Conservation (phyloP, 257 asterid genomes). For the Petunia secreta region DNA sequence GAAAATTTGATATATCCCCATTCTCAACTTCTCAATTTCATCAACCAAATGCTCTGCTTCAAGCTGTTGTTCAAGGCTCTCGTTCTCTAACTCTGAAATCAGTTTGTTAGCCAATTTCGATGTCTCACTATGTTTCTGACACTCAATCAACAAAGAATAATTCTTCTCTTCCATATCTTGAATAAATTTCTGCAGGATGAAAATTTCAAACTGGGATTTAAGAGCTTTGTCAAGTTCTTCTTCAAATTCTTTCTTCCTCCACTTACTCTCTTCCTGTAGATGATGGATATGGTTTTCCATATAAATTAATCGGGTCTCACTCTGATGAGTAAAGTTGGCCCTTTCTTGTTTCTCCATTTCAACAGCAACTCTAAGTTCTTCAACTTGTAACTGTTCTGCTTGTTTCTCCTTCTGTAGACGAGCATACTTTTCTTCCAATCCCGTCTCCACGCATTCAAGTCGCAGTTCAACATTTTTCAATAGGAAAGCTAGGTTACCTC, state of each 20-base stretch:
- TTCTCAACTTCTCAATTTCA: slow-evolving; percentile 67
- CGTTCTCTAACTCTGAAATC: slow-evolving; percentile 84
- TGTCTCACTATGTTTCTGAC: slow-evolving; percentile 87
- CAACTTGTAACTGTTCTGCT: slow-evolving; percentile 59
- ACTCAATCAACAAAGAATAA: slow-evolving; percentile 62
- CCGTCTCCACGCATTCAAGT: slow-evolving; percentile 59
- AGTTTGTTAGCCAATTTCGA: slow-evolving; percentile 77
- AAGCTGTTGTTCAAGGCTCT: slow-evolving; percentile 87
- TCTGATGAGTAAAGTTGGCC: slow-evolving; percentile 44
- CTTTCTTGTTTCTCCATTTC: slow-evolving; percentile 72
- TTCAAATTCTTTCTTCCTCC: slow-evolving; percentile 71
- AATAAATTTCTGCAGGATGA: slow-evolving; percentile 76
- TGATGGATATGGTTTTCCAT: slow-evolving; percentile 66
- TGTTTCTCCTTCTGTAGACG: slow-evolving; percentile 73
- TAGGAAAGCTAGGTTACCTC: slow-evolving; percentile 52
- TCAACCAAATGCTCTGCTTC: slow-evolving; percentile 81
- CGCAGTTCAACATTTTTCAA: slow-evolving; percentile 64
- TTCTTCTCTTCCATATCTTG: slow-evolving; percentile 90
- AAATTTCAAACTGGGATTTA: slow-evolving; percentile 82
- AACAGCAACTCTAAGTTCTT: slow-evolving; percentile 58
- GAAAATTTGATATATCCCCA: slow-evolving; percentile 71
- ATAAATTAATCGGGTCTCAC: slow-evolving; percentile 58
- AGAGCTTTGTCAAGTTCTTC: slow-evolving; percentile 76
- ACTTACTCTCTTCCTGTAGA: slow-evolving; percentile 71
- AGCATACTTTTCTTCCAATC: slow-evolving; percentile 64